Evolutionary conservation across 2,329 filamentous ascomycete species (phyloP), one percentile per base, ranked within the genome.

Genomic region (Beauveria caledonica): DNA sequence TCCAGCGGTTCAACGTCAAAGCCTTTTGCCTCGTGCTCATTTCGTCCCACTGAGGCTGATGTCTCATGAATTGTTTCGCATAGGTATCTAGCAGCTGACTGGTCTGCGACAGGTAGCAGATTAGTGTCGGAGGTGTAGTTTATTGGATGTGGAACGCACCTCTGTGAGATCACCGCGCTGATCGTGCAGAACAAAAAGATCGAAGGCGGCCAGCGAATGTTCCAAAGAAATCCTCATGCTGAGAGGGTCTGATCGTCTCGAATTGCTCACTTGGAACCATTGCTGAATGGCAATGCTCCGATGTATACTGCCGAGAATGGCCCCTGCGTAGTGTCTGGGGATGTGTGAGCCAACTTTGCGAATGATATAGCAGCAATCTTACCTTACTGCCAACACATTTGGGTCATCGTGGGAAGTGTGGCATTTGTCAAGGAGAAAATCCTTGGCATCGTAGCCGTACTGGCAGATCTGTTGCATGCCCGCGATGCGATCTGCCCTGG

Each of bases 391-490:
- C 67, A 99, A 75, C 58, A 89, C 84, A 74, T 97, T 91, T 15
- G 88, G 83, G 5, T 76, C 78, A 45, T 83, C 78, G 13, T 87
- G 80, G 17, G 80, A 76, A 39, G 81, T 78, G 11, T 77, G 77
- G 62, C 81, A 84, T 69, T 96, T 86, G 60, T 81, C 78, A 62
- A 92, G 68, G 53, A 97, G 80, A 59, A 86, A 86, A 71, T 97
- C 92, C 71, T 97, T 97, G 50, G 88, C 89, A 76, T 97, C 92
- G 68, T 92, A 93, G 0, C 92, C 92, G 67, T 86, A 79, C 29
- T 79, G 76, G 58, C 89, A 85, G 63, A 97, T 88, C 55, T 80
- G 75, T 66, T 88, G 84, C 63, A 91, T 86, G 67, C 86, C 86
- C 60, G 80, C 79, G 60, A 91, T 80, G 21, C 92, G 86, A 58